Percentiles rank a stretch among this genome's conserved stretches.
Evolutionary conservation across 2,329 filamentous ascomycete species (phyloP).

Genomic region (Camillea tinctor): DNA sequence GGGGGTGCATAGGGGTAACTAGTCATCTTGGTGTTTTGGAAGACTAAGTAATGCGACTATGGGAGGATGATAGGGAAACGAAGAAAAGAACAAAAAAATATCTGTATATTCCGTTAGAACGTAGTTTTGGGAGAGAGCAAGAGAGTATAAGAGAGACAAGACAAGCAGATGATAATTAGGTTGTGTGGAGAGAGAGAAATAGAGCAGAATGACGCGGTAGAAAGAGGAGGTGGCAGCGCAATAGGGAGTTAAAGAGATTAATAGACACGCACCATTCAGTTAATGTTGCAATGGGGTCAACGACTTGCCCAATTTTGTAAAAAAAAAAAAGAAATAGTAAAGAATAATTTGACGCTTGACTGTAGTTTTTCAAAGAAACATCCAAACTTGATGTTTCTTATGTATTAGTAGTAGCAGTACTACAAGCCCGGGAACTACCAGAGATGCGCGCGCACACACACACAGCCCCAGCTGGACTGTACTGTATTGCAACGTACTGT

Average conservation of each 20-base stretch:
- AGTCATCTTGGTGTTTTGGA: constrained; percentile 20
- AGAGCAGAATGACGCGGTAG: neutral
- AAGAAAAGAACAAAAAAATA: constrained; percentile 8
- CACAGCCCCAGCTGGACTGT: neutral
- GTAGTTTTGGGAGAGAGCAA: neutral
- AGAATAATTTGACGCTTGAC: neutral
- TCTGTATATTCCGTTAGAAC: constrained; percentile 15
- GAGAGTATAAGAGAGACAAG: too few relatives aligned
- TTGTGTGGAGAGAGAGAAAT: neutral
- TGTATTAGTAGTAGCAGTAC: neutral
- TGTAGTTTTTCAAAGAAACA: neutral
- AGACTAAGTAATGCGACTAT: constrained; percentile 2
- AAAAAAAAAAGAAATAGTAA: too few relatives aligned
- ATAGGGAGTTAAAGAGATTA: too few relatives aligned
- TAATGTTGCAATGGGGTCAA: neutral
- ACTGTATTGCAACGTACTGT: too few relatives aligned
- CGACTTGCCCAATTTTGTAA: neutral
- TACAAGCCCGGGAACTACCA: neutral
- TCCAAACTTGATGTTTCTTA: neutral
- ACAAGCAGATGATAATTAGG: too few relatives aligned
- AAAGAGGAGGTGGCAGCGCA: neutral
- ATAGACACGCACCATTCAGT: neutral
- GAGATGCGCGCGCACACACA: neutral
- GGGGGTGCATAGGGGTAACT: constrained; percentile 30
- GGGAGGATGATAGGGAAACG: constrained; percentile 8